These are phyloP conservation scores for Cardamine chenopodiifolia DNA, from an alignment of 345 rosid genomes.

Conservation along the genomic window DNA sequence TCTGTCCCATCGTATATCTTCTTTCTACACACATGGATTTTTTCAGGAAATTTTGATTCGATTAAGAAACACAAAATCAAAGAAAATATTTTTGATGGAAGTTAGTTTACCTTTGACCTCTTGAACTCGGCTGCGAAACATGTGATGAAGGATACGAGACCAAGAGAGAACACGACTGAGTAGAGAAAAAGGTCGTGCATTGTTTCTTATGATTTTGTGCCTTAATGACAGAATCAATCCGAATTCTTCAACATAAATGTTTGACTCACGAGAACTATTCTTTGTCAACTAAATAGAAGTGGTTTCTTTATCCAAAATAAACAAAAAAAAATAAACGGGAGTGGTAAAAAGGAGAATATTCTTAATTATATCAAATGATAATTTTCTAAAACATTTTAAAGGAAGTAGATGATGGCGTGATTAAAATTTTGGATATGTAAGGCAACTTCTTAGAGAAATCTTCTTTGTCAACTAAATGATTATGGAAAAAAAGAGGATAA, in stretches of 20 bases:
- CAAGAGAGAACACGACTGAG: conserved; percentile 45
- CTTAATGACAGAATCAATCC: conserved; percentile 11
- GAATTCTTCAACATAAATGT: conserved; percentile 12
- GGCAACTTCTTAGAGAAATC: conserved; percentile 4
- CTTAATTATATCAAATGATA: conserved; percentile 20
- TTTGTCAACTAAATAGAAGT: conserved; percentile 5
- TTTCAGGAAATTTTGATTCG: conserved; percentile 1
- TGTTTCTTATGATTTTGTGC: conserved; percentile 24
- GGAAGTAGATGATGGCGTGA: background rate
- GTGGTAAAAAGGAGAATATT: background rate
- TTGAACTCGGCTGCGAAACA: conserved; percentile 68
- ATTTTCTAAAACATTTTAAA: background rate
- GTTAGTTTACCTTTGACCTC: conserved; percentile 58
- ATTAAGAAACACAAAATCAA: background rate
- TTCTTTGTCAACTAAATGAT: conserved; percentile 18
- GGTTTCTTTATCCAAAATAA: too few relatives aligned
- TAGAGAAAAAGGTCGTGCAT: conserved; percentile 27
- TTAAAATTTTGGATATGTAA: background rate
- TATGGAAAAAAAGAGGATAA: background rate
- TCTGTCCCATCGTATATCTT: conserved; percentile 62
- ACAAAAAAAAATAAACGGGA: too few relatives aligned
- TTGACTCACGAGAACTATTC: conserved; percentile 2
- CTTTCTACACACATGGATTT: conserved; percentile 45
- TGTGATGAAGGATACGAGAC: conserved; percentile 52
- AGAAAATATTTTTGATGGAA: background rate